Evolutionary conservation across 2,329 filamentous ascomycete species (phyloP).

Genomic region (Fusarium acutatum): DNA sequence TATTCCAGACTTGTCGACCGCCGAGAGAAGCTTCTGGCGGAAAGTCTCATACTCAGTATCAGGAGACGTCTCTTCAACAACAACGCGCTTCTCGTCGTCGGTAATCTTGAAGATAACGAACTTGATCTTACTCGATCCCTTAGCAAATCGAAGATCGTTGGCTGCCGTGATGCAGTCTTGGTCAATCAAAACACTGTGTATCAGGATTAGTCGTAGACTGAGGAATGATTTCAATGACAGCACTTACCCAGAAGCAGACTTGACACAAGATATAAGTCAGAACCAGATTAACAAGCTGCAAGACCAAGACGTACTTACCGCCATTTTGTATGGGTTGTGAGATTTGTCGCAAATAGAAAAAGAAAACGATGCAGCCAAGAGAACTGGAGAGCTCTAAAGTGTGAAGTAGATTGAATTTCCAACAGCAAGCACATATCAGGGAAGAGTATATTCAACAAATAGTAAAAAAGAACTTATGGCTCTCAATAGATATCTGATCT

Average conservation of each 20-base stretch:
- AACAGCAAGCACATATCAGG: neutral
- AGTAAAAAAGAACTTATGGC: rapidly evolving
- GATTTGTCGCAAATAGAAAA: neutral
- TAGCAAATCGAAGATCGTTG: constrained; percentile 5
- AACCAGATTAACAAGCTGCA: rapidly evolving
- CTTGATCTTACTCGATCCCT: constrained; percentile 9
- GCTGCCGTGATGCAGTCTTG: constrained; percentile 21
- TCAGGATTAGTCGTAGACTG: neutral
- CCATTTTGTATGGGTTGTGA: neutral
- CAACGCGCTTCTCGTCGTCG: constrained; percentile 16
- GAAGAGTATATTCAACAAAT: neutral
- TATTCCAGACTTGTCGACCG: constrained; percentile 8
- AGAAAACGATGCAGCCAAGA: neutral
- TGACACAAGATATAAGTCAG: neutral
- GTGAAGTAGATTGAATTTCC: neutral
- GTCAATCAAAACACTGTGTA: constrained; percentile 16
- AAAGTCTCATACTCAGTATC: constrained; percentile 22
- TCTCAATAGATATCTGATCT: rapidly evolving
- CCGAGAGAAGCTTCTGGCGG: constrained; percentile 18
- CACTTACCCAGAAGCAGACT: constrained; percentile 17
- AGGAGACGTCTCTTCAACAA: constrained; percentile 17
- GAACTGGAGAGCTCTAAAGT: neutral
- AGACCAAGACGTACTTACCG: neutral
- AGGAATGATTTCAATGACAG: neutral
- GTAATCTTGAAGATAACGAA: constrained; percentile 32